These are phyloP conservation scores for Trichoderma citrinoviride DNA, from an alignment of 2,329 filamentous ascomycete species.

Conservation along the genomic window DNA sequence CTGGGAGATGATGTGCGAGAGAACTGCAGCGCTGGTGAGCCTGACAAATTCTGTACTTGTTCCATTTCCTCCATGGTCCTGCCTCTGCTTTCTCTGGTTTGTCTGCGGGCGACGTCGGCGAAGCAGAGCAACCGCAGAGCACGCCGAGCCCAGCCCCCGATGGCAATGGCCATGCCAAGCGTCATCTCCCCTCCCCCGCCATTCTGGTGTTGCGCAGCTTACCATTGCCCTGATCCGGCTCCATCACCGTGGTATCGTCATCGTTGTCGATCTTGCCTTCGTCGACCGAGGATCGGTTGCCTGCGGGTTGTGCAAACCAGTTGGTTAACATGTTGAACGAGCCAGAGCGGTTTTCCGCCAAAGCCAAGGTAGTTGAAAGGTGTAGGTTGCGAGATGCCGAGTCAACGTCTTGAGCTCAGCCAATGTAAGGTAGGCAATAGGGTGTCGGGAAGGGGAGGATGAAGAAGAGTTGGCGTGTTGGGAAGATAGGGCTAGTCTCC, in stretches of 20 bases:
- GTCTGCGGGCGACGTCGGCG: too few species aligned
- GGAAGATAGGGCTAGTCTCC: constrained; percentile 11
- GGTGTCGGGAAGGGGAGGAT: neutral
- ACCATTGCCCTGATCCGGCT: constrained; percentile 94
- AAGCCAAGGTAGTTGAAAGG: constrained; percentile 19
- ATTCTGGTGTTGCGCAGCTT: constrained; percentile 35
- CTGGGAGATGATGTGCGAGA: constrained; percentile 96
- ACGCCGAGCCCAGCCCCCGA: neutral
- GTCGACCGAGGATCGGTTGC: constrained; percentile 56
- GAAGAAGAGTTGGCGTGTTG: constrained; percentile 1
- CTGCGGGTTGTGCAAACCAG: constrained; percentile 43
- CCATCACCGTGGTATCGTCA: constrained; percentile 79
- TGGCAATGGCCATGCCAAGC: neutral
- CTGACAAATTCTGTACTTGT: neutral
- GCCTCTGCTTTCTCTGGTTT: too few species aligned
- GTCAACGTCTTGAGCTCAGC: neutral
- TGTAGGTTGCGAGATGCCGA: neutral
- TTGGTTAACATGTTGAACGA: constrained; percentile 40
- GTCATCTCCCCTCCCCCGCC: constrained; percentile 1
- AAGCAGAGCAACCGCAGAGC: constrained; percentile 22
- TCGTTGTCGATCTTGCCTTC: constrained; percentile 47
- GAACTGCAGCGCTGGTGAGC: constrained; percentile 55
- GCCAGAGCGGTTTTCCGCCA: neutral
- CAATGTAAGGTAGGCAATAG: neutral
- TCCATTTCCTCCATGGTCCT: neutral